Evolutionary conservation across 2,329 filamentous ascomycete genomes (phyloP).

Genomic region (Sordariomycetes sp.): DNA sequence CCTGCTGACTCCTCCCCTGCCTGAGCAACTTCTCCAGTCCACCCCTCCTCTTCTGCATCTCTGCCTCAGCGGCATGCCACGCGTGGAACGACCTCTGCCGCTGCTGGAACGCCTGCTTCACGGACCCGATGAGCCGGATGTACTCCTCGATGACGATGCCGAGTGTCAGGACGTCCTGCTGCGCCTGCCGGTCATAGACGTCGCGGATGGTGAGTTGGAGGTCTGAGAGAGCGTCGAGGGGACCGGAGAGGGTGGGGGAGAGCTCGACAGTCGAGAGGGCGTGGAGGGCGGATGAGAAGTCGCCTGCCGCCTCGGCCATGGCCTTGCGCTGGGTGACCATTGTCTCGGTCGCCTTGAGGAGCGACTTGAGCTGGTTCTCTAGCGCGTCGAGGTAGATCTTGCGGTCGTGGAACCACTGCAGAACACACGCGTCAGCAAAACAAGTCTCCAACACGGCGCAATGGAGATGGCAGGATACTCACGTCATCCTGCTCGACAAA

Average conservation of each 20-base stretch:
- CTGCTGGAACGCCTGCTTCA: slow-evolving; percentile 86
- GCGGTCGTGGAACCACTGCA: slow-evolving; percentile 92
- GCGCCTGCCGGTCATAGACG: slow-evolving; percentile 89
- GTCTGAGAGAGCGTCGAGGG: slow-evolving; percentile 82
- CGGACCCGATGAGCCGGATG: slow-evolving; percentile 85
- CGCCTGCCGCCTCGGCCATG: slow-evolving; percentile 81
- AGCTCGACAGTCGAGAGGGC: slow-evolving; percentile 86
- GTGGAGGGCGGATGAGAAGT: slow-evolving; percentile 89
- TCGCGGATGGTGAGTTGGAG: slow-evolving; percentile 89
- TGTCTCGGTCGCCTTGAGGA: slow-evolving; percentile 87
- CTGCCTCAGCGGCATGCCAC: slow-evolving; percentile 84
- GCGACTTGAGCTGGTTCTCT: slow-evolving; percentile 77
- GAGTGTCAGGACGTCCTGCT: slow-evolving; percentile 90
- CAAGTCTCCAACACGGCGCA: too few species aligned
- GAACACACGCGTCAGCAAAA: not conserved
- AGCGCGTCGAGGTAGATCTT: slow-evolving; percentile 89
- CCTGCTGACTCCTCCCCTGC: slow-evolving; percentile 91
- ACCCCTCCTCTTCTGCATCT: slow-evolving; percentile 77
- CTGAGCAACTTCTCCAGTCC: slow-evolving; percentile 90
- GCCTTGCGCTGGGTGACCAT: slow-evolving; percentile 88
- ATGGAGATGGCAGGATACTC: slow-evolving; percentile 19
- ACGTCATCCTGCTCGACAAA: slow-evolving; percentile 97
- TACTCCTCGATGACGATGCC: slow-evolving; percentile 98
- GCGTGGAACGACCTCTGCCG: slow-evolving; percentile 91
- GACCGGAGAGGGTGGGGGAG: slow-evolving; percentile 74